Evolutionary conservation across 2,329 filamentous ascomycete species (phyloP), one percentile per base, ranked within the genome.

Genomic region (Pseudopyrenochaeta lycopersici): DNA sequence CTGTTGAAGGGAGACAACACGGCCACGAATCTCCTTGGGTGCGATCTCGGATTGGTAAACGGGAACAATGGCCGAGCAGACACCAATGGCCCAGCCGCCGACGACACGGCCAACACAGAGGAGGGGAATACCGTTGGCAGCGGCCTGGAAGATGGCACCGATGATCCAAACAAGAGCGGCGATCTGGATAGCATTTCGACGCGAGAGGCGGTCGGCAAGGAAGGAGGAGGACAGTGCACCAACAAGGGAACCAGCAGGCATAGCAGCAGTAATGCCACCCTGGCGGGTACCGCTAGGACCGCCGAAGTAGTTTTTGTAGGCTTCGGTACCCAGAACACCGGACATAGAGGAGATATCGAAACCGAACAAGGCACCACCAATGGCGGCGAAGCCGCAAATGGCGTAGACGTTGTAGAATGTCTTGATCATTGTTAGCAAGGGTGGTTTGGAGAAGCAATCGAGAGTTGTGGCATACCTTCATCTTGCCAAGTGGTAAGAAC

Each of bases 1-100:
- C 69, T 90, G 88, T 64, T 90, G 87, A 2, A 89, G 75, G 2
- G 83, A 84, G 14, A 90, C 84, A 2, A 89, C 82, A 10, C 85
- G 80, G 7, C 87, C 87, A 46, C 77, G 72, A 29, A 78, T 78
- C 14, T 75, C 67, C 52, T 76, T 77, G 12, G 75, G 75, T 2
- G 77, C 75, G 15, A 97, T 96, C 74, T 97, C 93, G 39, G 92
- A 94, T 73, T 97, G 92, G 73, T 96, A 97, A 40, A 97, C 90
- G 0, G 93, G 93, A 1, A 97, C 92, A 63, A 97, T 96, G 42
- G 92, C 94, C 0, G 92, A 96, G 41, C 96, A 82, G 71, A 92
- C 90, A 75, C 93, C 93, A 54, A 97, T 91, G 36, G 92, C 90
- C 7, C 96, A 79, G 78, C 93, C 92, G 51, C 91, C 91, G 74